phyloP scores from a whole-genome alignment of 179 eudicot species.

The Beta lomatogona region DNA sequence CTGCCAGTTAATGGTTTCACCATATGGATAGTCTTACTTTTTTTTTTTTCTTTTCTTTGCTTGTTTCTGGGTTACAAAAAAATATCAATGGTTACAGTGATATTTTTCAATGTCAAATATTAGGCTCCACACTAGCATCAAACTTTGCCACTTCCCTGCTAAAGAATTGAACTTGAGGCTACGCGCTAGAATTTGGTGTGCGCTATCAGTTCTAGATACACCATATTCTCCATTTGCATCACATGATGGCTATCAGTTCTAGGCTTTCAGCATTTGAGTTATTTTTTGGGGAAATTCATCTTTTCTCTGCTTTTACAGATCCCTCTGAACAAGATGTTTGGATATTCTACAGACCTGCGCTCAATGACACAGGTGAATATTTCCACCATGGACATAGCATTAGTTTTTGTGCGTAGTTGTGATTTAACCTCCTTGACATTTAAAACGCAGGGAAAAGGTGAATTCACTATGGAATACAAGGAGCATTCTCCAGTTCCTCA shows the following conservation, averaged over 20 bases:
- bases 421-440: neutral
- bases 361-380: conserved; percentile 91
- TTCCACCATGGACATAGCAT: neutral
- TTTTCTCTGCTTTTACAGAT: conserved; percentile 55
- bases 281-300: neutral
- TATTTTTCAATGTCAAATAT: no score
- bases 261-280: neutral
- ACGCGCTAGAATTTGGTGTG: no score
- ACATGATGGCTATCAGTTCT: neutral
- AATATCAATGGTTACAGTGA: no score
- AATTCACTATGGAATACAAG: conserved; percentile 96
- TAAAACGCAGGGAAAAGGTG: conserved; percentile 80
- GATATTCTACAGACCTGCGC: conserved; percentile 90
- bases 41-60: no score
- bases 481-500: conserved; percentile 81
- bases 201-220: no score
- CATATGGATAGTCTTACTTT: no score
- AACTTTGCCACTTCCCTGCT: no score
- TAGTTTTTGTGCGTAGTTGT: neutral
- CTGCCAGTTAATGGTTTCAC: no score
- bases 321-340: conserved; percentile 97
- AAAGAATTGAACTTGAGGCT: no score
- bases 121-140: no score
- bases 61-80: no score
- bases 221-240: neutral